phyloP scores from a whole-genome alignment of 805 yeast species.

The Lipomyces yamadae region DNA sequence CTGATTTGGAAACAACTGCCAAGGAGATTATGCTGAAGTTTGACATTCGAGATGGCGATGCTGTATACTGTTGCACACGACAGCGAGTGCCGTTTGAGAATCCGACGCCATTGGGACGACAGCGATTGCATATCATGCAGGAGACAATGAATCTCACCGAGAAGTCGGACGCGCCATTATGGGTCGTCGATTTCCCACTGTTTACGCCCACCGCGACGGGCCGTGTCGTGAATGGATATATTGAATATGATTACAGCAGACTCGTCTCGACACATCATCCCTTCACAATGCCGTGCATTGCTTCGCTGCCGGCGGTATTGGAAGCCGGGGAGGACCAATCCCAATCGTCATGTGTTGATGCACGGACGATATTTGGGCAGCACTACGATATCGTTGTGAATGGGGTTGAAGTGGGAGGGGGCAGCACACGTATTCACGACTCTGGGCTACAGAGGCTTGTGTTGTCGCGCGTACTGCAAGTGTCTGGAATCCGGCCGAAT shows the following conservation, averaged over 20 bases:
- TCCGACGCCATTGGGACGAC: constrained; percentile 91
- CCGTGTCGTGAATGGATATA: constrained; percentile 52
- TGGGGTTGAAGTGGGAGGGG: constrained; percentile 97
- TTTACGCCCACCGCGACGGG: constrained; percentile 72
- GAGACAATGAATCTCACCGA: constrained; percentile 40
- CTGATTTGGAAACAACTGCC: constrained; percentile 14
- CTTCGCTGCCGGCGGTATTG: constrained; percentile 59
- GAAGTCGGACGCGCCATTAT: constrained; percentile 43
- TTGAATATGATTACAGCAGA: constrained; percentile 57
- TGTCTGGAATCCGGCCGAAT: constrained; percentile 43
- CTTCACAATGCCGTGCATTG: constrained; percentile 84
- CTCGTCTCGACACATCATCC: constrained; percentile 90
- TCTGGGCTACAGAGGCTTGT: constrained; percentile 74
- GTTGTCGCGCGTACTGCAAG: constrained; percentile 65
- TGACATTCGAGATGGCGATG: constrained; percentile 65
- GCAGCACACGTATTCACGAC: constrained; percentile 93
- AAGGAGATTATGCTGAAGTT: background rate
- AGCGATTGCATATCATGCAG: constrained; percentile 74
- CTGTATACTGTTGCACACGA: constrained; percentile 80
- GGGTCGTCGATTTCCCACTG: constrained; percentile 94
- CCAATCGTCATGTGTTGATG: constrained; percentile 16
- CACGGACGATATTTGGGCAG: constrained; percentile 68
- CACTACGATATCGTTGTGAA: constrained; percentile 93
- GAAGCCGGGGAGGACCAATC: constrained; percentile 2
- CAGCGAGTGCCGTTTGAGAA: constrained; percentile 75